Base-by-base conservation (phyloP, 768 basidiomycete species). In the Scleroderma citrinum region DNA sequence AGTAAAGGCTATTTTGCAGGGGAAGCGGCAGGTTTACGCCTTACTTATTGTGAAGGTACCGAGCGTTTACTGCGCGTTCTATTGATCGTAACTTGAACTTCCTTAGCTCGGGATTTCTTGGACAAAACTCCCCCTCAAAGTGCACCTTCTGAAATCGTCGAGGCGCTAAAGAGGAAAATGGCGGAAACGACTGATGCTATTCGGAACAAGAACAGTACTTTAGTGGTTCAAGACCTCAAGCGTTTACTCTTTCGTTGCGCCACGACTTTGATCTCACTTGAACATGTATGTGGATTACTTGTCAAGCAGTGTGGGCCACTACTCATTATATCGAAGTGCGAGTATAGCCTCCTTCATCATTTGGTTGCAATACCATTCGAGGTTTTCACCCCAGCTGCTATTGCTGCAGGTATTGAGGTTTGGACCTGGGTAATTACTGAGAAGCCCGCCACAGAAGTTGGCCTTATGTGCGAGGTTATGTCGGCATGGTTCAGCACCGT, bases 351-450 rank as follows among this genome's bases (percentile, higher is more conserved):
- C 13, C 70, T 98, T 10, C 87, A 90, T 66, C 85, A 92, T 63
- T 72, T 98, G 21, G 93, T 98, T 7, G 74, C 77, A 30, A 66
- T 98, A 16, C 96, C 96, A 0, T 89, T 98, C 58, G 85, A 88
- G 48, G 84, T 89, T 3, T 91, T 91, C 53, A 93, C 88, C 1
- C 91, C 93, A 1, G 72, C 88, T 4, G 82, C 92, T 1, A 81
- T 97, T 49, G 78, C 89, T 14, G 81, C 89, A 2, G 94, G 91
- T 0, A 84, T 93, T 37, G 93, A 98, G 61, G 85, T 87, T 10
- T 98, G 96, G 96, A 92, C 87, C 3, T 97, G 94, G 94, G 77
- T 96, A 0, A 86, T 96, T 46, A 82, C 88, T 13, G 88, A 95
- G 62, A 81, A 89, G 50, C 83, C 89, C 0, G 77, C 78, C 41